Evolutionary conservation across 2,329 filamentous ascomycete species (phyloP).

Genomic region (Cryphonectria naterciae): DNA sequence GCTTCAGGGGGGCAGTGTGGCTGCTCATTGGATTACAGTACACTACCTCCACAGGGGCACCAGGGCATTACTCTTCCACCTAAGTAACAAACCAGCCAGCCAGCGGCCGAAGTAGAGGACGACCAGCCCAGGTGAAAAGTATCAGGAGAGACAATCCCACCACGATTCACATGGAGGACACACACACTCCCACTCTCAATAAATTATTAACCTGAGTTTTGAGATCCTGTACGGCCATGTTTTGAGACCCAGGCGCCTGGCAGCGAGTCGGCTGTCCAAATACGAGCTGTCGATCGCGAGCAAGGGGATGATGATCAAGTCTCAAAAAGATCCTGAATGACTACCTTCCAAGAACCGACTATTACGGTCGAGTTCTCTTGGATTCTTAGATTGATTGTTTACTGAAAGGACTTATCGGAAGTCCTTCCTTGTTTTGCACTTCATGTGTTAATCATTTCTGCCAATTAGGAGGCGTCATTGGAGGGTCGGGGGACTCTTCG

Average conservation of each 20-base stretch:
- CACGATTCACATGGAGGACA: background rate
- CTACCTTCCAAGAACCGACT: background rate
- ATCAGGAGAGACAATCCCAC: background rate
- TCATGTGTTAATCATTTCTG: background rate
- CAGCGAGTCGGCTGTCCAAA: background rate
- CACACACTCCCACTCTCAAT: no score
- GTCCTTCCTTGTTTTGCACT: background rate
- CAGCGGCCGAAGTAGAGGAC: background rate
- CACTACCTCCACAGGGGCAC: background rate
- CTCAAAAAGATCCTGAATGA: background rate
- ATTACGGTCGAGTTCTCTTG: background rate
- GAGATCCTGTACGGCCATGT: background rate
- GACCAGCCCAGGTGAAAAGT: background rate
- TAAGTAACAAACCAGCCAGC: background rate
- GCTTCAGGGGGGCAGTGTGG: background rate
- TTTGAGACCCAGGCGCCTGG: background rate
- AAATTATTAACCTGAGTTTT: background rate
- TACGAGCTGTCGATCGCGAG: background rate
- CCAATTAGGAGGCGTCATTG: background rate
- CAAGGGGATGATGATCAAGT: background rate
- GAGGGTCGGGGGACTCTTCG: background rate
- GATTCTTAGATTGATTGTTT: background rate
- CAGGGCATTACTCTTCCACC: background rate
- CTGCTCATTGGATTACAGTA: background rate
- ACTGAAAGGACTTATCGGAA: no score